Evolutionary conservation across 2,329 filamentous ascomycete genomes (phyloP).

Genomic region (Penicillium frequentans): DNA sequence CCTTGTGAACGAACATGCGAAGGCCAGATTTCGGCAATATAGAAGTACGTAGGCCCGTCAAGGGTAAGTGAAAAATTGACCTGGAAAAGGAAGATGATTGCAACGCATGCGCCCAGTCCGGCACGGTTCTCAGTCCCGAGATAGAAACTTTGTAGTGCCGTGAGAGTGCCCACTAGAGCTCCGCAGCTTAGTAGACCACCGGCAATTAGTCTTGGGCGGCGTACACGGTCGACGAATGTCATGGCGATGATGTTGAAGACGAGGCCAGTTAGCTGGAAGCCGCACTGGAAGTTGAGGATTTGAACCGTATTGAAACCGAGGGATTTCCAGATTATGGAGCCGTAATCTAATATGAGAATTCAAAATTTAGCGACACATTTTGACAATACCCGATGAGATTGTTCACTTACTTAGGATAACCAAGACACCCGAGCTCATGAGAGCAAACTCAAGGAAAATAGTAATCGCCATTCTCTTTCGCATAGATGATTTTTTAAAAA

Average conservation of each 20-base stretch:
- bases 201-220: not conserved
- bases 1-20: not conserved
- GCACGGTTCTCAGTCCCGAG: not conserved
- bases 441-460: not conserved
- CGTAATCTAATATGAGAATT: not conserved
- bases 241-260: not conserved
- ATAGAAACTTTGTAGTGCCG: not conserved
- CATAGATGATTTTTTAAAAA: not conserved
- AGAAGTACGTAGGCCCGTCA: not conserved
- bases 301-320: not conserved
- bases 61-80: not conserved
- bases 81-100: not conserved
- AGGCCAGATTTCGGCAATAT: not conserved
- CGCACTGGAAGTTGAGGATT: not conserved
- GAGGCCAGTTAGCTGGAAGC: not conserved
- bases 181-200: not conserved
- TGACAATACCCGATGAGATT: not conserved
- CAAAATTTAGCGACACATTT: not conserved
- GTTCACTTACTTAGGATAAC: not conserved
- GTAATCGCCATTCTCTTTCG: not conserved
- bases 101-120: not conserved
- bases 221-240: not conserved
- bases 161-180: not conserved
- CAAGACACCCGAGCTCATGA: not conserved
- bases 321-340: not conserved